Evolutionary conservation across 768 basidiomycete species (phyloP).

Genomic region (Mycena leptocephala): DNA sequence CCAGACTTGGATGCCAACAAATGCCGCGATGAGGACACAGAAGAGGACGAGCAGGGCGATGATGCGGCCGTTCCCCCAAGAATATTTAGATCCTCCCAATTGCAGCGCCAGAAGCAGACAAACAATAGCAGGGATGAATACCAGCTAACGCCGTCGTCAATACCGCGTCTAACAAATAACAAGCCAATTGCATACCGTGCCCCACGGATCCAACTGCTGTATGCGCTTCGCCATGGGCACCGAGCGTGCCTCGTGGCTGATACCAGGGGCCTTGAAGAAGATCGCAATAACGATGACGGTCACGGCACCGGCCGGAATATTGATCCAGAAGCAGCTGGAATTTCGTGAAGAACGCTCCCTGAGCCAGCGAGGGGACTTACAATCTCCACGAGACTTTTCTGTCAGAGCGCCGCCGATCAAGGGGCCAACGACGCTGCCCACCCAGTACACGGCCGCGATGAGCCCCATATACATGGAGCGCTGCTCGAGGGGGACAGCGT

Average conservation of each 20-base stretch:
- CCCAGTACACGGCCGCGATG: slow-evolving; percentile 49
- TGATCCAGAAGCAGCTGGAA: slow-evolving; percentile 38
- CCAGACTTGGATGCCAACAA: slow-evolving; percentile 29
- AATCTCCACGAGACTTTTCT: slow-evolving; percentile 54
- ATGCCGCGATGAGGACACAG: slow-evolving; percentile 28
- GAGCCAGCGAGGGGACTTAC: slow-evolving; percentile 34
- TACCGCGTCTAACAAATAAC: not conserved
- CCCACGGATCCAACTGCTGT: slow-evolving; percentile 36
- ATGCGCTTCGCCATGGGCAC: slow-evolving; percentile 12
- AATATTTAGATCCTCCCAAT: slow-evolving; percentile 61
- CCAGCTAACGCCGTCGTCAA: not conserved
- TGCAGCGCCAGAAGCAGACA: slow-evolving; percentile 54
- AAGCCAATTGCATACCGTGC: slow-evolving; percentile 1
- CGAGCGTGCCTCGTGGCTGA: not conserved
- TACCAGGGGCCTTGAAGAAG: slow-evolving; percentile 35
- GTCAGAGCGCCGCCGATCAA: slow-evolving; percentile 52
- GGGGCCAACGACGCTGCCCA: slow-evolving; percentile 42
- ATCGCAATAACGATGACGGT: slow-evolving; percentile 29
- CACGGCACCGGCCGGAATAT: slow-evolving; percentile 36
- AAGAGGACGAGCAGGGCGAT: slow-evolving; percentile 20
- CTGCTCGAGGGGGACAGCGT: slow-evolving; percentile 46
- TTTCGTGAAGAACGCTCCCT: no score
- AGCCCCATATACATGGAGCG: slow-evolving; percentile 55
- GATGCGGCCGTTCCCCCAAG: slow-evolving; percentile 53
- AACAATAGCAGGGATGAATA: slow-evolving; percentile 33